phyloP scores from a whole-genome alignment of 208 protist genomes.

The Trypanosoma scelopori region DNA sequence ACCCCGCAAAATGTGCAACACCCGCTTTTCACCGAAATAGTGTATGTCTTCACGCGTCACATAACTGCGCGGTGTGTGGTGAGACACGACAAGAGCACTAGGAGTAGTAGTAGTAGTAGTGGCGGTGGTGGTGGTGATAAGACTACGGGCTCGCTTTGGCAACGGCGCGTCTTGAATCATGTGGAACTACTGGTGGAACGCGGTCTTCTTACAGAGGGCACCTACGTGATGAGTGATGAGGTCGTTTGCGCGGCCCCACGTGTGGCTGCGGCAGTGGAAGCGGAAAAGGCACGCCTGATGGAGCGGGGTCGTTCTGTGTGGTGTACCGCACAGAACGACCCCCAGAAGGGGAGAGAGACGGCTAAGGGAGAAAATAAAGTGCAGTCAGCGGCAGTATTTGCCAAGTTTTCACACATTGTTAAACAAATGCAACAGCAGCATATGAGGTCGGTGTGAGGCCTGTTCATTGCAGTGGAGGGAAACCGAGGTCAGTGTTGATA shows the following conservation, averaged over 20 bases:
- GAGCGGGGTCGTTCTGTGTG: background rate
- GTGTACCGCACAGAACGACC: background rate
- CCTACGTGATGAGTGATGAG: constrained; percentile 40
- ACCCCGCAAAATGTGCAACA: constrained; percentile 20
- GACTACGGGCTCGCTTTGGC: background rate
- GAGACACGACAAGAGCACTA: background rate
- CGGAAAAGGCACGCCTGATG: constrained; percentile 27
- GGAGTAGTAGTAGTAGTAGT: background rate
- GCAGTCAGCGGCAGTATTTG: constrained; percentile 33
- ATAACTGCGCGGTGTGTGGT: constrained; percentile 17
- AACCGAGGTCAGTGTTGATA: background rate
- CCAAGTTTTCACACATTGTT: constrained; percentile 34
- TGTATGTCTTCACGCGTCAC: constrained; percentile 58
- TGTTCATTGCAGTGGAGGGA: background rate
- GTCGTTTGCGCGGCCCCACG: constrained; percentile 38
- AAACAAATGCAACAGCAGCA: constrained; percentile 19
- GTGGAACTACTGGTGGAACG: constrained; percentile 21
- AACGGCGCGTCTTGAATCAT: constrained; percentile 26
- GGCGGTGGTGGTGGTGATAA: background rate
- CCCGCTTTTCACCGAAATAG: constrained; percentile 52
- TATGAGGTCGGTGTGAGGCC: background rate
- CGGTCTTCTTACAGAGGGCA: constrained; percentile 8
- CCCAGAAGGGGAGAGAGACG: background rate
- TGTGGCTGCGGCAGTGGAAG: constrained; percentile 37
- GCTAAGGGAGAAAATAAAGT: constrained; percentile 17